phyloP scores from a whole-genome alignment of 345 rosid species.

The Durio zibethinus region DNA sequence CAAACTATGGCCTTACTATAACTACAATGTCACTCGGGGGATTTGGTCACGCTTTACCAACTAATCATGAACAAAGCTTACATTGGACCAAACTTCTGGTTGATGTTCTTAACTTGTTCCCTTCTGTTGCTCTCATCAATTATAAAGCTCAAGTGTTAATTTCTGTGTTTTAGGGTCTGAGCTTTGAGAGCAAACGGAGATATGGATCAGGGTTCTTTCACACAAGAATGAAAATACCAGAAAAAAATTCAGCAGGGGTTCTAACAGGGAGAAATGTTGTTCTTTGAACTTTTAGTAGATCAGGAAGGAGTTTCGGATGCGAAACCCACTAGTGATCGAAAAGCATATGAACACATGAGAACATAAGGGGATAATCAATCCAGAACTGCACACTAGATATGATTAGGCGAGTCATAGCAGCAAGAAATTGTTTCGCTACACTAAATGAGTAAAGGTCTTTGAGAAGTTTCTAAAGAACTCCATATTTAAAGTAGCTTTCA shows the following conservation, averaged over 20 bases:
- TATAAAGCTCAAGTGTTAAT: too few relatives aligned
- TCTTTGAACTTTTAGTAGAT: not conserved
- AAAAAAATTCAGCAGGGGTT: constrained; percentile 7
- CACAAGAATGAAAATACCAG: constrained; percentile 42
- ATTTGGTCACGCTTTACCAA: not conserved
- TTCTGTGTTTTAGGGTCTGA: constrained; percentile 30
- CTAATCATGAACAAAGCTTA: not conserved
- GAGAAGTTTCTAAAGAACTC: constrained; percentile 23
- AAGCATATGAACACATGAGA: too few relatives aligned
- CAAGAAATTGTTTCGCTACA: constrained; percentile 35
- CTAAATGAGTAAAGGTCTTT: constrained; percentile 33
- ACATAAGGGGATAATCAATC: not conserved
- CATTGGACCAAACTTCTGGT: not conserved
- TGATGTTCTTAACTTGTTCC: not conserved
- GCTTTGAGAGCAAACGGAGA: constrained; percentile 37
- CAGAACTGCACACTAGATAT: constrained; percentile 44
- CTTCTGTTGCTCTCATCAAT: not conserved
- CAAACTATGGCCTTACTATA: too few relatives aligned
- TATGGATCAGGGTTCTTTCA: constrained; percentile 58
- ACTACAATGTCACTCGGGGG: constrained; percentile 3
- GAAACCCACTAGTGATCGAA: not conserved
- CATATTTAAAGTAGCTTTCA: constrained; percentile 19
- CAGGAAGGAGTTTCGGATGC: not conserved
- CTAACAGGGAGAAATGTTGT: not conserved
- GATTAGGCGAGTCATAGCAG: constrained; percentile 44